phyloP scores from a whole-genome alignment of 2,329 filamentous ascomycete genomes.

The Bipolaris bicolor region DNA sequence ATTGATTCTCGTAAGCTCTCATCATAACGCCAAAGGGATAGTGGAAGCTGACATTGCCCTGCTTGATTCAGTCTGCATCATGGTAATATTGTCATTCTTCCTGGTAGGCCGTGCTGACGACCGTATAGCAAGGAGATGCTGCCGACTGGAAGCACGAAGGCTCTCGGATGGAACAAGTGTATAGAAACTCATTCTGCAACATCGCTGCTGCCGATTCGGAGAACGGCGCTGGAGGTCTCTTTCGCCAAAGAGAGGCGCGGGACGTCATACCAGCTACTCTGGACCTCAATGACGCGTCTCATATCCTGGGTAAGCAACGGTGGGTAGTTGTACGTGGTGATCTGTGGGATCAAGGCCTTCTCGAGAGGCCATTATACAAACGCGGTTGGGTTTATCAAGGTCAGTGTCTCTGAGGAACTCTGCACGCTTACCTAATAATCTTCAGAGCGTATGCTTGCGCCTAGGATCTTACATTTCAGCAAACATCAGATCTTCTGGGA shows the following conservation, averaged over 20 bases:
- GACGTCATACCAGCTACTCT: conserved; percentile 4
- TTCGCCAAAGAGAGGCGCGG: conserved; percentile 19
- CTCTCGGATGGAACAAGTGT: conserved; percentile 33
- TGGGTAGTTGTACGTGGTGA: conserved; percentile 25
- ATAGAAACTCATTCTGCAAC: conserved; percentile 34
- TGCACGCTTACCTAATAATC: background rate
- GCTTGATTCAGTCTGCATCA: background rate
- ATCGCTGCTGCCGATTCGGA: conserved; percentile 31
- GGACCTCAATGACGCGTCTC: conserved; percentile 1
- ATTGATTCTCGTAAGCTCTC: background rate
- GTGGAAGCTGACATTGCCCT: background rate
- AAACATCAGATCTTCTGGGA: conserved; percentile 30
- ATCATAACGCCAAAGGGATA: background rate
- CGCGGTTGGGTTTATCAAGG: conserved; percentile 25
- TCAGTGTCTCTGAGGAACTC: conserved; percentile 1
- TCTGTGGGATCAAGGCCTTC: conserved; percentile 10
- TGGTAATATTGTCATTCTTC: conserved; percentile 18
- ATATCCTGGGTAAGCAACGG: conserved; percentile 1
- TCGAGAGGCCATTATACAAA: conserved; percentile 1
- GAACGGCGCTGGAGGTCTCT: conserved; percentile 26
- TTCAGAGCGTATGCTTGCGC: conserved; percentile 26
- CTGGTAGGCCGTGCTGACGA: conserved; percentile 15
- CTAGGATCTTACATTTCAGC: conserved; percentile 24
- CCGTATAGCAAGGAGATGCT: background rate
- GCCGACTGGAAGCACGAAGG: background rate